These are phyloP conservation scores for Lentinula sp. DNA, from an alignment of 768 basidiomycete species.

Conservation along the genomic window DNA sequence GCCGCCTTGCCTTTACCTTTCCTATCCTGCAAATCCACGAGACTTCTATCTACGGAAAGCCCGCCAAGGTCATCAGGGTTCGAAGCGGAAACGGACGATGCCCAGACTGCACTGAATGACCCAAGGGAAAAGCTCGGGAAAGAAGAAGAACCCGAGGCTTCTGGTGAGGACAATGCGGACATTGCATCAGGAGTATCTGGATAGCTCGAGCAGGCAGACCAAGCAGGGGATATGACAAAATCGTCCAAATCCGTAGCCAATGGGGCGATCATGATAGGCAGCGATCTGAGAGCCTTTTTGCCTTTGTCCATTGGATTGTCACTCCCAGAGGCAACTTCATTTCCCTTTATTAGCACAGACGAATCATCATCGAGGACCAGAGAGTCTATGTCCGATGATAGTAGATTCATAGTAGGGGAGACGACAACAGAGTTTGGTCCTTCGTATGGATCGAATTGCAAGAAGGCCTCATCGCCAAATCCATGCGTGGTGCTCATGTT, in stretches of 20 bases:
- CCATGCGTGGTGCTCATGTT: constrained; percentile 34
- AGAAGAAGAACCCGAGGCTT: constrained; percentile 17
- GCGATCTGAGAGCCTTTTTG: constrained; percentile 47
- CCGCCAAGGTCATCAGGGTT: background rate
- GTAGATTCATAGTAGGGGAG: constrained; percentile 5
- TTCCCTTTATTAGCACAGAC: background rate
- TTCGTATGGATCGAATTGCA: constrained; percentile 47
- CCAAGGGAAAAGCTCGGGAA: constrained; percentile 10
- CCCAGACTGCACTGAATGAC: constrained; percentile 11
- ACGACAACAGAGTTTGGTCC: background rate
- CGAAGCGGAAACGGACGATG: constrained; percentile 9
- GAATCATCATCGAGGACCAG: background rate
- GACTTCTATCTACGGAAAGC: no score
- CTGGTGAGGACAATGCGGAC: constrained; percentile 21
- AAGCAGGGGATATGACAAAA: constrained; percentile 17
- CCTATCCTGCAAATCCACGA: constrained; percentile 2
- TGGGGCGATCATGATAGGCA: constrained; percentile 34
- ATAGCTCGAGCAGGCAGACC: constrained; percentile 12
- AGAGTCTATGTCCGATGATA: constrained; percentile 10
- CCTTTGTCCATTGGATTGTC: constrained; percentile 36
- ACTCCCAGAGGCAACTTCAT: background rate
- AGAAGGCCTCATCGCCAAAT: constrained; percentile 46
- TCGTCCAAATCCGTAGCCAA: constrained; percentile 28
- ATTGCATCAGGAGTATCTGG: constrained; percentile 19
- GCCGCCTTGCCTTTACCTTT: constrained; percentile 63